Evolutionary conservation across 2,329 filamentous ascomycete genomes (phyloP), one percentile per base, ranked within the genome.

Genomic region (Myriosclerotinia duriaeana): DNA sequence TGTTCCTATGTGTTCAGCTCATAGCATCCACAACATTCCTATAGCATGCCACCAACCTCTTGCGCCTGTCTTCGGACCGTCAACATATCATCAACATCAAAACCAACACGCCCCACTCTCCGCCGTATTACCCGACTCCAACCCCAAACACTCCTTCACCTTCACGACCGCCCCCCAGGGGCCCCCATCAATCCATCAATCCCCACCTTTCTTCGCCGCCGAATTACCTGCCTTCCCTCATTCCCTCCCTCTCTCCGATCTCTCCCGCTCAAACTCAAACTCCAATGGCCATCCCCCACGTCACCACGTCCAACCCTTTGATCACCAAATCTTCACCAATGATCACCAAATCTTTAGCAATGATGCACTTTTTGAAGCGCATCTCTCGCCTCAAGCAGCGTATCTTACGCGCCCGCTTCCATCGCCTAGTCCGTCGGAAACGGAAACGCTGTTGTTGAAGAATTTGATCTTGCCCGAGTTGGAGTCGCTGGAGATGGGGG

Each of bases 121-220:
- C 34, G 63, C 54, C 17, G 36, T 65, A 30, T 53, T 52, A n/a
- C 34, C 50, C 7, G 50, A 34, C 34, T 58, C 50, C 9, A 65
- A 65, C 44, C 63, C 63, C 6, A 65, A 65, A 59, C 53, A 65
- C 63, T 65, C 63, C 7, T 65, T 65, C 46, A 65, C 63, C 34
- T 65, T 65, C 22, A 65, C 63, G 7, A 64, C 61, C 38, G 61
- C 61, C 8, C 52, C 61, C 5, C 58, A 60, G 30, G 30, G n/a
- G 15, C 34, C 40, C 42, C 34, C 53, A 20, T 46, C 53, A 20
- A 54, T 9, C 30, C 52, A 36, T 22, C 62, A 38, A 58, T 48
- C 52, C 4, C 62, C 56, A 11, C 20, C 40, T 1, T 38, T 64
- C 34, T 64, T 42, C 22, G 7, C 61, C 6, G 40, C 48, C 40